Percentiles rank a stretch among this genome's conserved stretches.
phyloP scores from a whole-genome alignment of 139 green algal species.

The Yamagishiella unicocca region DNA sequence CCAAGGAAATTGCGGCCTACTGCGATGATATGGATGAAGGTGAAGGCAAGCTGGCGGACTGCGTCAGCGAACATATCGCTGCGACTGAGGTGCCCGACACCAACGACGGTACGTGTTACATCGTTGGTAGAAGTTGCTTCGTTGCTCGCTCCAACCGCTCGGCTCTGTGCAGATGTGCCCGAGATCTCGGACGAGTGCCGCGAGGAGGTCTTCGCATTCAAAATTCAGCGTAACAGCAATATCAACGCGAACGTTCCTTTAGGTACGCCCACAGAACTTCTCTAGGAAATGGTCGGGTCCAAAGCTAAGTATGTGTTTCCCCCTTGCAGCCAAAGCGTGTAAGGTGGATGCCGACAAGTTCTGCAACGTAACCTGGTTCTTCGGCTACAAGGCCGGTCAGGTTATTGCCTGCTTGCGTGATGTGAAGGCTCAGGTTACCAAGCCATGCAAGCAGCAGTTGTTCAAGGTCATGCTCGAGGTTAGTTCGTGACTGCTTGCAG shows the following conservation, averaged over 20 bases:
- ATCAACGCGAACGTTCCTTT: slow-evolving; percentile 83
- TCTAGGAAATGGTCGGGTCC: no score
- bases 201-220: slow-evolving; percentile 80
- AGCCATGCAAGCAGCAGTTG: slow-evolving; percentile 68
- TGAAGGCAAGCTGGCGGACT: slow-evolving; percentile 70
- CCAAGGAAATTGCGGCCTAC: slow-evolving; percentile 69
- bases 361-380: slow-evolving; percentile 74
- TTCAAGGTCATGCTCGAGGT: slow-evolving; percentile 71
- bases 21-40: slow-evolving; percentile 74
- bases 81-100: slow-evolving; percentile 47
- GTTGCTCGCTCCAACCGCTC: neutral
- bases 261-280: slow-evolving; percentile 60
- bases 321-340: slow-evolving; percentile 75
- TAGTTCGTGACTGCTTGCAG: neutral
- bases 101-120: slow-evolving; percentile 31
- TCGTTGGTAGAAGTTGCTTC: neutral
- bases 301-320: no score
- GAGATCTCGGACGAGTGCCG: slow-evolving; percentile 67
- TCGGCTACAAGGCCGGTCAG: slow-evolving; percentile 56
- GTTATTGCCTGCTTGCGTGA: slow-evolving; percentile 53
- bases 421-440: slow-evolving; percentile 58
- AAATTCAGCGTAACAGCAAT: slow-evolving; percentile 77
- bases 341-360: slow-evolving; percentile 72
- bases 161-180: neutral
- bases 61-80: slow-evolving; percentile 76